Percentiles rank a stretch among this genome's conserved stretches.
These are phyloP conservation scores for Torulaspora franciscae DNA, from an alignment of 805 yeast species.

Conservation along the genomic window DNA sequence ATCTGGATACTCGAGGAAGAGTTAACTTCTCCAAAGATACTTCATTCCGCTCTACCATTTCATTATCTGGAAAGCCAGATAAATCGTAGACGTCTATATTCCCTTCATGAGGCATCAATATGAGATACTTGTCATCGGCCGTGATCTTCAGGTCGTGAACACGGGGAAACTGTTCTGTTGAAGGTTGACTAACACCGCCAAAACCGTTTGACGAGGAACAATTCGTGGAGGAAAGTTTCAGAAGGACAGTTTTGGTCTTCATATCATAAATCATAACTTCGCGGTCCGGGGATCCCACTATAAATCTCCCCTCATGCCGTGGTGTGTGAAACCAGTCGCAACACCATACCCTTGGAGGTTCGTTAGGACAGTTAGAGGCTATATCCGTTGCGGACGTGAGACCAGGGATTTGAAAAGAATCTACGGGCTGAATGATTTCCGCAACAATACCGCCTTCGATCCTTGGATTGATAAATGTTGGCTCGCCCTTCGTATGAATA, in stretches of 20 bases:
- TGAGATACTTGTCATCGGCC: constrained; percentile 54
- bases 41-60: constrained; percentile 10
- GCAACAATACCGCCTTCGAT: constrained; percentile 16
- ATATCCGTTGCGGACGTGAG: constrained; percentile 3
- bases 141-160: constrained; percentile 67
- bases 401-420: constrained; percentile 23
- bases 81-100: constrained; percentile 58
- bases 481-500: constrained; percentile 38
- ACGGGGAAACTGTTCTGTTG: constrained; percentile 38
- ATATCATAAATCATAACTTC: constrained; percentile 48
- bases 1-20: constrained; percentile 38
- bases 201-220: constrained; percentile 7
- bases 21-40: constrained; percentile 24
- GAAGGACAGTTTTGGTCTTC: constrained; percentile 20
- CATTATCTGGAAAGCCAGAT: constrained; percentile 25
- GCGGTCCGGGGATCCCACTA: constrained; percentile 75
- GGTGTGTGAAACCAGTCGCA: constrained; percentile 68
- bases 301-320: constrained; percentile 41
- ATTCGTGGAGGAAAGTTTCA: constrained; percentile 30
- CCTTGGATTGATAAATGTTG: constrained; percentile 18
- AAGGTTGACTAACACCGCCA: constrained; percentile 8
- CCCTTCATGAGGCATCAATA: constrained; percentile 61
- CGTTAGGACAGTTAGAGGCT: constrained; percentile 9
- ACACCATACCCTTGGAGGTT: constrained; percentile 42
- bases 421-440: constrained; percentile 32